Evolutionary conservation across 257 asterid species (phyloP), one percentile per base, ranked within the genome.

Genomic region (Lycium ferocissimum): DNA sequence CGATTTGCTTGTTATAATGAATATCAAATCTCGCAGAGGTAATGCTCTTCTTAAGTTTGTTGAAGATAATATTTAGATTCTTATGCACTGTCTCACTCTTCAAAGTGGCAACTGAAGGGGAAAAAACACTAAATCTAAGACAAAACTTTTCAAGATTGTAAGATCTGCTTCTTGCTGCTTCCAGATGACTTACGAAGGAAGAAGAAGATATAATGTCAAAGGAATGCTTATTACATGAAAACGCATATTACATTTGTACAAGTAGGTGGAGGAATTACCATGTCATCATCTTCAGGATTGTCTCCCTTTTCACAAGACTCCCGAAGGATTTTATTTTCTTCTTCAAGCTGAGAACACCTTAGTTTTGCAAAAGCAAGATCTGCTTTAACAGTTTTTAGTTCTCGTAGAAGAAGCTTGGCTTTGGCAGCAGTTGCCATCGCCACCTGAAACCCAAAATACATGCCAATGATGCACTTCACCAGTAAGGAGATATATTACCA

Each of bases 361-460:
- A 90, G 92, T 66, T 94, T 95, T 75, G 97, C 91, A 84, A 95
- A 96, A 9, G 97, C 91, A 12, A 96, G 91, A 87, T 96, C 97
- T 38, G 97, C 97, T 88, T 95, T 94, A 18, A 95, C 90, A 20
- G 98, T 96, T 89, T 96, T 95, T 67, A 96, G 91, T 91, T 96
- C 99, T 57, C 97, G 89, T n/a, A 96, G 91, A 2, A 95, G 97
- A 71, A 96, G 93, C 86, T 96, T 95, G 35, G 95, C 98, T 87
- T 94, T 96, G 4, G 98, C 99, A 85, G 99, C 98, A 15, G 97
- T 95, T 49, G 98, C 99, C 98, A 96, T 91, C 35, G 98, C 99
- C 86, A 95, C 98, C 98, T 96, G 90, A 54, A 69, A 85, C 57
- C 84, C 86, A 84, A 78, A 81, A 63, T 22, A 35, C 75, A 84